Percentiles rank a stretch among this genome's conserved stretches.
Evolutionary conservation across 257 asterid species (phyloP).

Genomic region (Solanum pinnatisectum): DNA sequence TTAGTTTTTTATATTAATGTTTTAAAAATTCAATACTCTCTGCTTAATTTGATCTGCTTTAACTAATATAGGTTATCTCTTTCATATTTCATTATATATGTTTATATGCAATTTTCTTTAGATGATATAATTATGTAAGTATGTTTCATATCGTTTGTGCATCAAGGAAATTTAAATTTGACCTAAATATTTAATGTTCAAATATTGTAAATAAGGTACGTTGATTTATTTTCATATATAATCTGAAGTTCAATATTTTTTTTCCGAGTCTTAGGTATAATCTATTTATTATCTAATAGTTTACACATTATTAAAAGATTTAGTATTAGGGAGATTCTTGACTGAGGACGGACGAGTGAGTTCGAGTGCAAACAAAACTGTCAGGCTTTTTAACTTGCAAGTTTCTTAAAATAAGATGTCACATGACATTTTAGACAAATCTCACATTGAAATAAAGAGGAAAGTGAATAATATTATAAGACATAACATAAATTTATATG

Average conservation of each 20-base stretch:
- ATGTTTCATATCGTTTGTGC: neutral
- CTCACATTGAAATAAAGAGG: neutral
- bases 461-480: neutral
- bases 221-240: neutral
- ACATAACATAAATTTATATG: neutral
- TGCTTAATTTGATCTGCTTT: neutral
- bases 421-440: neutral
- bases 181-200: neutral
- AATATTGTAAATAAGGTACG: neutral
- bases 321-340: neutral
- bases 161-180: neutral
- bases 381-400: neutral
- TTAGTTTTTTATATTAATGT: neutral
- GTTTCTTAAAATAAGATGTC: neutral
- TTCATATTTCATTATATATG: neutral
- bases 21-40: neutral
- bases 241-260: neutral
- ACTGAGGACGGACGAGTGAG: too few relatives aligned
- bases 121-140: neutral
- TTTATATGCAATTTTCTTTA: neutral
- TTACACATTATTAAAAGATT: neutral
- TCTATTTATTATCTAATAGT: neutral
- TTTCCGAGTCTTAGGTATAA: neutral
- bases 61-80: neutral
- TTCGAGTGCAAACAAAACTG: neutral